phyloP scores from a whole-genome alignment of 75 land plant genomes.

The Isoetes taiwanensis region DNA sequence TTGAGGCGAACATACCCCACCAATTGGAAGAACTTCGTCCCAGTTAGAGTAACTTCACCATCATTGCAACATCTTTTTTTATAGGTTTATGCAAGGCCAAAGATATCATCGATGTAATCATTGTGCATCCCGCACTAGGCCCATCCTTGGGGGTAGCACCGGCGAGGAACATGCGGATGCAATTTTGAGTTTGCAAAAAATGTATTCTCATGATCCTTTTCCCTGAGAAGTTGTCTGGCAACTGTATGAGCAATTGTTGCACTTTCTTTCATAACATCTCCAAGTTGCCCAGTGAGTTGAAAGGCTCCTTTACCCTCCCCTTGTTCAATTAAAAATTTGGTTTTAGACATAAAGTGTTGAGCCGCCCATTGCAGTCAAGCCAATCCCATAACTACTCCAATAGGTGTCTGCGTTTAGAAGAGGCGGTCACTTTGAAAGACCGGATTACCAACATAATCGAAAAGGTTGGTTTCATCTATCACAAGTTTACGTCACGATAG shows the following conservation, averaged over 20 bases:
- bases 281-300: conserved; percentile 83
- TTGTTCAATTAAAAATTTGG: conserved; percentile 66
- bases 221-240: conserved; percentile 51
- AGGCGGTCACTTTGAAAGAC: conserved; percentile 91
- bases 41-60: conserved; percentile 94
- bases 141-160: conserved; percentile 99
- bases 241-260: conserved; percentile 94
- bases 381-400: conserved; percentile 96
- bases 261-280: conserved; percentile 99
- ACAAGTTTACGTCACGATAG: too few species aligned
- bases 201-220: conserved; percentile 58
- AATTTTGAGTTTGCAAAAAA: conserved; percentile 72
- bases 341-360: conserved; percentile 92
- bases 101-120: conserved; percentile 91
- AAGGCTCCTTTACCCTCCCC: conserved; percentile 85
- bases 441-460: conserved; percentile 87
- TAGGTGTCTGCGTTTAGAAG: conserved; percentile 78
- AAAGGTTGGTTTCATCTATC: conserved; percentile 49
- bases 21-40: conserved; percentile 89
- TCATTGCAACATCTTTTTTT: conserved; percentile 85
- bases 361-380: conserved; percentile 99
- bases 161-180: conserved; percentile 91
- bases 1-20: conserved; percentile 52
- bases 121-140: conserved; percentile 97
- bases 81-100: conserved; percentile 72